Conservation (phyloP, 2,329 filamentous ascomycete species). For the Fusarium agapanthi region DNA sequence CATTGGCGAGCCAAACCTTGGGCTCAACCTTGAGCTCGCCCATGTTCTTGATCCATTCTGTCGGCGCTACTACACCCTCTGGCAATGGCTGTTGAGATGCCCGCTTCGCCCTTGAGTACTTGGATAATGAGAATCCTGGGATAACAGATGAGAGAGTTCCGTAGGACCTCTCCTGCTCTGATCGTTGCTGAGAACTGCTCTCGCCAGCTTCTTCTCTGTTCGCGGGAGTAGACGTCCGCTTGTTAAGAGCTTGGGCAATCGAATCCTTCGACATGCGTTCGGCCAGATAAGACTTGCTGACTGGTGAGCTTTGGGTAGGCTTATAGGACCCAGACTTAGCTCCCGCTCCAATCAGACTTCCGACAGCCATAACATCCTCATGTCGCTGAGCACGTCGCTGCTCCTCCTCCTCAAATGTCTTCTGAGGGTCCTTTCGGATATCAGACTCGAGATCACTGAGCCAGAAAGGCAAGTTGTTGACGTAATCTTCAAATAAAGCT, state of each 20-base stretch:
- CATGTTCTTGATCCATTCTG: constrained; percentile 91
- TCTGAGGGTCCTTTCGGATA: constrained; percentile 91
- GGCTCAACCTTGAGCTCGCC: constrained; percentile 93
- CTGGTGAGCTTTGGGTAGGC: constrained; percentile 70
- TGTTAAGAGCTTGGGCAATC: constrained; percentile 42
- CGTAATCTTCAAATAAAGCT: constrained; percentile 91
- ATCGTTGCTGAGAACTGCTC: constrained; percentile 47
- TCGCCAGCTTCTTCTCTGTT: constrained; percentile 50
- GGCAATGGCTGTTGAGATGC: constrained; percentile 67
- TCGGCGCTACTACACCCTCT: constrained; percentile 86
- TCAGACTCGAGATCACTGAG: constrained; percentile 89
- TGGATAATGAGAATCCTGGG: constrained; percentile 82
- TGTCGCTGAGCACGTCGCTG: constrained; percentile 81
- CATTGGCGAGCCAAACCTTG: constrained; percentile 98
- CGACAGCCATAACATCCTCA: constrained; percentile 88
- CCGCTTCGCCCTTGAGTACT: constrained; percentile 71
- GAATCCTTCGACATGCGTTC: constrained; percentile 59
- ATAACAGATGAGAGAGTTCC: constrained; percentile 75
- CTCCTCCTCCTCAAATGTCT: constrained; percentile 91
- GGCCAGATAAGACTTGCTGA: constrained; percentile 71
- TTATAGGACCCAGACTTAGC: constrained; percentile 63
- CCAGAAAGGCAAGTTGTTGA: constrained; percentile 98
- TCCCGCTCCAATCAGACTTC: constrained; percentile 81
- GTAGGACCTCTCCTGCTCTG: constrained; percentile 54
- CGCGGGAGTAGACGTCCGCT: constrained; percentile 34